Evolutionary conservation across 768 basidiomycete species (phyloP).

Genomic region (Tephrocybe sp.): DNA sequence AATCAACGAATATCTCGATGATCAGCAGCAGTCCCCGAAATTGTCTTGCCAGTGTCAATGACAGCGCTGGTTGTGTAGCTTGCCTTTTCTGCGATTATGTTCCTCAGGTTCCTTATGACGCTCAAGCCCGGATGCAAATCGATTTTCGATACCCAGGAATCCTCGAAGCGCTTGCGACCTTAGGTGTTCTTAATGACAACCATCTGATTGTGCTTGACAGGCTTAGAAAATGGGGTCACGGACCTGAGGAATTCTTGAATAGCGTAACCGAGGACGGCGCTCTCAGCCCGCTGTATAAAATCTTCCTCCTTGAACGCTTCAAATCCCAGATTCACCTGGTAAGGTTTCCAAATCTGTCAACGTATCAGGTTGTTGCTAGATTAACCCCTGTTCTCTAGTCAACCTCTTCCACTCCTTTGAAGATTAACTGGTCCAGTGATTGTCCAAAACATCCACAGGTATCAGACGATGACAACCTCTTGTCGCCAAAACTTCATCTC

Average conservation of each 20-base stretch:
- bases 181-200: conserved; percentile 1
- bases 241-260: background rate
- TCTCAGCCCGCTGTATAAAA: background rate
- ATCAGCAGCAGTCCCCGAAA: too few relatives aligned
- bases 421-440: background rate
- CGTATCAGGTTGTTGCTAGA: too few relatives aligned
- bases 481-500: background rate
- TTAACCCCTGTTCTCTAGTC: too few relatives aligned
- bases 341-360: background rate
- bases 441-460: background rate
- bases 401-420: too few relatives aligned
- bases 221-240: background rate
- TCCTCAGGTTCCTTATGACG: background rate
- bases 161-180: background rate
- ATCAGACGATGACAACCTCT: background rate
- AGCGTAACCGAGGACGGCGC: background rate
- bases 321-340: background rate
- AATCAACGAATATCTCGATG: too few relatives aligned
- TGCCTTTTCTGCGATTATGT: background rate
- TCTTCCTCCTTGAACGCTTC: background rate
- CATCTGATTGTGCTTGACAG: background rate
- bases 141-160: background rate
- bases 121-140: background rate
- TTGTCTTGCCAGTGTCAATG: too few relatives aligned
- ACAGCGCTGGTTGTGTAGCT: too few relatives aligned